Evolutionary conservation across 2,329 filamentous ascomycete species (phyloP), one percentile per base, ranked within the genome.

Genomic region (Pestalotiopsis sp.): DNA sequence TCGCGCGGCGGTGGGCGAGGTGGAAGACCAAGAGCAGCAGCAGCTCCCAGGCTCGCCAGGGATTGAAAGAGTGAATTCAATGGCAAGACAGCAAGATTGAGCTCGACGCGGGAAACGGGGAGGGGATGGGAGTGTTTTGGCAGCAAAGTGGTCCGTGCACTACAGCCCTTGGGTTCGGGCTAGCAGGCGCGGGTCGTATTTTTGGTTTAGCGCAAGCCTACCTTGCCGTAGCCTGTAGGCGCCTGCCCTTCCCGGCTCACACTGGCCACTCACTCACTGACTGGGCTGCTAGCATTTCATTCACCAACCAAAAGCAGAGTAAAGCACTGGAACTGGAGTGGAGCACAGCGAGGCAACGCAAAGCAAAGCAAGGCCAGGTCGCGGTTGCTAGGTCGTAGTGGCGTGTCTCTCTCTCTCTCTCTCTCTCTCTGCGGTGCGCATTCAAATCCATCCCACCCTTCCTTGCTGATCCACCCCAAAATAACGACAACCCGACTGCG

Each of bases 401-500:
- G 31, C 31, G 31, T 36, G 31, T 36, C 31, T 36, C 31, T 27
- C 27, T 36, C 31, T 27, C 27, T 27, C 25, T 27, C 25, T 27
- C 25, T 27, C 27, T 36, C 27, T 31, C 27, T 31, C 31, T 36
- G 31, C 31, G 31, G 31, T 36, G 31, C 31, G 31, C 31, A 36
- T 36, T 36, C 31, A 36, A 36, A 20, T 14, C 45, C 45, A 52
- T 52, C 45, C 45, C 45, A 52, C 31, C 49, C 31, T 31, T 23
- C 12, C 49, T 45, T 58, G 23, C 36, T 49, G 61, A 49, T 64
- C 61, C 61, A 64, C 61, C 45, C 39, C 61, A 64, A 67, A 67
- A 67, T 67, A 67, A 67, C 58, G 57, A 57, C 64, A 7, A 39
- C 52, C 45, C 65, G 23, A 31, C 45, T 57, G 25, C 61, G 61